phyloP scores from a whole-genome alignment of 2,329 filamentous ascomycete genomes.

The Phialophora chinensis region DNA sequence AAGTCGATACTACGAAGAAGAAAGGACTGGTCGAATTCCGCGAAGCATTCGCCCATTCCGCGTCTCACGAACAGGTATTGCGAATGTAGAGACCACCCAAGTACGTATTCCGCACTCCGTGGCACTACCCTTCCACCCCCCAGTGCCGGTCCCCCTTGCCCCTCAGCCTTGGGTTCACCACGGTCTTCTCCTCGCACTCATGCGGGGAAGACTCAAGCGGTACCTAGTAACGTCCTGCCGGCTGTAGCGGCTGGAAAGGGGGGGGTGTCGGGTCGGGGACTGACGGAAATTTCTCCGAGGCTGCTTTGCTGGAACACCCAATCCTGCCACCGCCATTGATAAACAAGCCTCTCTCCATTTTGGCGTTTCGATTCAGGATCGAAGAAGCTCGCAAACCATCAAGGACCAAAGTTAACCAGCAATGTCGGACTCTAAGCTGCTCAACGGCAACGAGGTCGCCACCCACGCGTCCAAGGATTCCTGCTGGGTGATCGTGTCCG shows the following conservation, averaged over 20 bases:
- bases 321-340: constrained; percentile 3
- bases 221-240: too few species aligned
- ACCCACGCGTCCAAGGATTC: constrained; percentile 80
- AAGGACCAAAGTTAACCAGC: background rate
- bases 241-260: background rate
- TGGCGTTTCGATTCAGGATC: background rate
- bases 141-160: constrained; percentile 2
- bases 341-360: background rate
- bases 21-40: too few species aligned
- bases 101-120: too few species aligned
- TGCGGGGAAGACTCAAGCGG: constrained; percentile 10
- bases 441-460: constrained; percentile 65
- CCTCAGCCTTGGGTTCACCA: constrained; percentile 12
- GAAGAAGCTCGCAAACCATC: background rate
- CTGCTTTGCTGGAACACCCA: background rate
- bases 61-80: too few species aligned
- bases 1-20: too few species aligned
- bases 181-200: constrained; percentile 11
- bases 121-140: too few species aligned
- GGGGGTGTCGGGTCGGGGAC: background rate
- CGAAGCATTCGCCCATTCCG: too few species aligned
- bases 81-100: too few species aligned
- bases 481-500: constrained; percentile 87
- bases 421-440: constrained; percentile 2
- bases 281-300: constrained; percentile 7